Evolutionary conservation across 495 filamentous ascomycete species (phyloP).

Genomic region (Aspergillus kassunensis): DNA sequence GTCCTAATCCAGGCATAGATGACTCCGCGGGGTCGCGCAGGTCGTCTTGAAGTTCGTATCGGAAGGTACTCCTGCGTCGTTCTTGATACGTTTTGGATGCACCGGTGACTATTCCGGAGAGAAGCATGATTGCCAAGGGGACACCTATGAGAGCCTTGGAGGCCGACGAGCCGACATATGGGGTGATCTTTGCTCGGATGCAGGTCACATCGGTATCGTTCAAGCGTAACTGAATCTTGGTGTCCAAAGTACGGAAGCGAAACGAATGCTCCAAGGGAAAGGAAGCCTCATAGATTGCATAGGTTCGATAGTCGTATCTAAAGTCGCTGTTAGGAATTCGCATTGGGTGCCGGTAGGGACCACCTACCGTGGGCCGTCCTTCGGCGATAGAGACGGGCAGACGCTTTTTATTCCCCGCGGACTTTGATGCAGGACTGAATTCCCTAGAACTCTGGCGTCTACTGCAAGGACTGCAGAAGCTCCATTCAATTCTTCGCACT

Average conservation of each 20-base stretch:
- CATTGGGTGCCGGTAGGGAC: neutral
- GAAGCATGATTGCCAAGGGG: conserved; percentile 12
- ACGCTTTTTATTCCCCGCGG: neutral
- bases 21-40: conserved; percentile 11
- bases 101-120: conserved; percentile 8
- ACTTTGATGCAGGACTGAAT: neutral
- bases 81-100: neutral
- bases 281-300: conserved; percentile 11
- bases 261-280: conserved; percentile 8
- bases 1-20: conserved; percentile 6
- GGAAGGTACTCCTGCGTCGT: conserved; percentile 13
- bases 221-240: conserved; percentile 11
- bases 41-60: conserved; percentile 10
- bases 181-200: conserved; percentile 12
- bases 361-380: neutral
- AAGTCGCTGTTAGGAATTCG: neutral
- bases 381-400: neutral
- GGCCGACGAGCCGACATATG: conserved; percentile 7
- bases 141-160: neutral
- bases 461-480: neutral
- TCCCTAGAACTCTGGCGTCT: conserved; percentile 8
- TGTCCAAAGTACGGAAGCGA: conserved; percentile 10
- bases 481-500: conserved; percentile 9
- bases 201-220: conserved; percentile 10
- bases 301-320: conserved; percentile 2